phyloP scores from a whole-genome alignment of 176 grass and related monocot species.

The Zizania latifolia region DNA sequence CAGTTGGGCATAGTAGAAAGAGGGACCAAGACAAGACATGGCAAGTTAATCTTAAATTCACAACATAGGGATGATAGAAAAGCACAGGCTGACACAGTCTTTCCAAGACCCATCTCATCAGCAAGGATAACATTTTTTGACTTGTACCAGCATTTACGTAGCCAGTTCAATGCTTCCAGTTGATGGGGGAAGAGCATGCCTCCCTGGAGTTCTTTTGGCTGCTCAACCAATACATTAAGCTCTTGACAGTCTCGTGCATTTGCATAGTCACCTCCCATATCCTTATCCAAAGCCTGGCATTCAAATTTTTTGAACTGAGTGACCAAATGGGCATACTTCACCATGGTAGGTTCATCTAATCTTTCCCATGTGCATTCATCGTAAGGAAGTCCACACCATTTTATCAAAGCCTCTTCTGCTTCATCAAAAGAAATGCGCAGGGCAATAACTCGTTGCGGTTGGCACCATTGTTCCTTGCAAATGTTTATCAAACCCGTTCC shows the following conservation, averaged over 20 bases:
- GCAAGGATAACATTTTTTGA: conserved; percentile 99
- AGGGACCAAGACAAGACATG: conserved; percentile 87
- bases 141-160: conserved; percentile 90
- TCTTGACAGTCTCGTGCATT: conserved; percentile 52
- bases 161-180: conserved; percentile 98
- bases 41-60: conserved; percentile 81
- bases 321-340: conserved; percentile 69
- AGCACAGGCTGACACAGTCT: conserved; percentile 93
- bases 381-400: conserved; percentile 84
- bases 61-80: conserved; percentile 84
- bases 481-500: conserved; percentile 80
- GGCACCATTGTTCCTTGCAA: conserved; percentile 86
- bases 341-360: conserved; percentile 75
- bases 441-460: conserved; percentile 79
- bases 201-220: conserved; percentile 89
- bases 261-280: conserved; percentile 30
- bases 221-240: conserved; percentile 60
- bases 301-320: conserved; percentile 68
- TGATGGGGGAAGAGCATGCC: conserved; percentile 92
- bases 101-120: conserved; percentile 99
- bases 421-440: conserved; percentile 42
- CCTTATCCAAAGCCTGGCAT: conserved; percentile 60
- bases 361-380: conserved; percentile 99
- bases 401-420: conserved; percentile 76
- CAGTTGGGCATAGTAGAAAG: conserved; percentile 99